Percentiles rank a stretch among this genome's conserved stretches.
These are phyloP conservation scores for Chernovozyma aurita DNA, from an alignment of 1,139 yeast species.

Conservation along the genomic window DNA sequence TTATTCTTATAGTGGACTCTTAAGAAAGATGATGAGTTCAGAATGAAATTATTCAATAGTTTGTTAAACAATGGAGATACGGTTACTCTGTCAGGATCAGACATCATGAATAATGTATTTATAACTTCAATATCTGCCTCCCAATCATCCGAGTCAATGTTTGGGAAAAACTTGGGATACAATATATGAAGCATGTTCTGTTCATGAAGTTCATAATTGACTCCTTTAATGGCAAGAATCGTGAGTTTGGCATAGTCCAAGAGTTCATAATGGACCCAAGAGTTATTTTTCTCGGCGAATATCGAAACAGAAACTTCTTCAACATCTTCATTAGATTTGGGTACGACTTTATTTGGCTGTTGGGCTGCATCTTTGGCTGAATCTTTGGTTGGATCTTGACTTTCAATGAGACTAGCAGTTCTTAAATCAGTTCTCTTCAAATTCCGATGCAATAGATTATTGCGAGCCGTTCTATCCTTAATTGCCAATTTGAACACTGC, in stretches of 20 bases:
- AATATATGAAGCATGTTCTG: slow-evolving; percentile 45
- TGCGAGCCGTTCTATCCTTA: neutral
- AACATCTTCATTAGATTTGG: neutral
- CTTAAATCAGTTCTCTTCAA: neutral
- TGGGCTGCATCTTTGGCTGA: neutral
- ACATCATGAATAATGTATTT: slow-evolving; percentile 13
- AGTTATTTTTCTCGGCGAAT: slow-evolving; percentile 20
- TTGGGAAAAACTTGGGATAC: slow-evolving; percentile 45
- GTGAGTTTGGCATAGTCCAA: slow-evolving; percentile 37
- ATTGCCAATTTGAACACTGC: slow-evolving; percentile 3
- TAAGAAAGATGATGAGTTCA: slow-evolving; percentile 21
- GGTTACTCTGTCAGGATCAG: slow-evolving; percentile 9
- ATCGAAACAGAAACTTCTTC: slow-evolving; percentile 6
- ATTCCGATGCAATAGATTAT: no score
- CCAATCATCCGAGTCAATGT: slow-evolving; percentile 44
- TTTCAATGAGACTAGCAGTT: neutral
- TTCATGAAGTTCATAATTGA: slow-evolving; percentile 32
- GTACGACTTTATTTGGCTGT: neutral
- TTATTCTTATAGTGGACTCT: slow-evolving; percentile 18
- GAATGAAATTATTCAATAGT: slow-evolving; percentile 15
- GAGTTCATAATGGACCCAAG: slow-evolving; percentile 35
- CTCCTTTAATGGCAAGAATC: slow-evolving; percentile 41
- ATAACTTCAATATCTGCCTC: slow-evolving; percentile 20
- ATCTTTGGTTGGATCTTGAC: neutral
- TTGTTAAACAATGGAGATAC: slow-evolving; percentile 18